phyloP scores from a whole-genome alignment of 306 rosid species.

The Amphicarpaea edgeworthii region DNA sequence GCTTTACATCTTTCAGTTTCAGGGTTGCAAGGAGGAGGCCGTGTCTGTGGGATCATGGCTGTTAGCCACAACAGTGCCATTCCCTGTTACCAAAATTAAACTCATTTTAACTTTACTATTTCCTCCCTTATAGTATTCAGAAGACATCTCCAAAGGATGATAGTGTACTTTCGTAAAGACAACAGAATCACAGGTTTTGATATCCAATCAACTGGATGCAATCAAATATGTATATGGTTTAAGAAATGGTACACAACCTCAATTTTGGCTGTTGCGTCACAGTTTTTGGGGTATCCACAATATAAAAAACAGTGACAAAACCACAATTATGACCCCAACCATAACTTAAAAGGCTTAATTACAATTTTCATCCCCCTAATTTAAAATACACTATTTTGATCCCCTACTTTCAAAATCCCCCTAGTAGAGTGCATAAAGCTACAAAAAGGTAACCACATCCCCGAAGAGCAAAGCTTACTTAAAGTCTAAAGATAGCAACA shows the following conservation, averaged over 20 bases:
- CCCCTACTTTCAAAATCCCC: too few relatives aligned
- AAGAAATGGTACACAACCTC: not conserved
- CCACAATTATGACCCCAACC: not conserved
- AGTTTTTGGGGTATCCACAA: not conserved
- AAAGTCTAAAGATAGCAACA: not conserved
- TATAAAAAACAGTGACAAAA: too few relatives aligned
- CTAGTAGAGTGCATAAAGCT: too few relatives aligned
- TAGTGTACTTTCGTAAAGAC: too few relatives aligned
- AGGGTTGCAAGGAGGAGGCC: slow-evolving; percentile 62
- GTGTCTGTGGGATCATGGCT: slow-evolving; percentile 63
- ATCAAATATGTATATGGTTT: too few relatives aligned
- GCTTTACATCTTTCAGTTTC: slow-evolving; percentile 48
- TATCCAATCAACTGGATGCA: too few relatives aligned
- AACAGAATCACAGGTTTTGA: too few relatives aligned
- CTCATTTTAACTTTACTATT: not conserved
- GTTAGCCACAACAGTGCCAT: slow-evolving; percentile 63
- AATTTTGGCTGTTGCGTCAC: not conserved
- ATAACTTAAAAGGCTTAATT: too few relatives aligned
- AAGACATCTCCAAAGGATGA: too few relatives aligned
- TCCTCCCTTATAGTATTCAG: too few relatives aligned
- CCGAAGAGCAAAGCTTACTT: not conserved
- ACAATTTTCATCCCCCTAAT: too few relatives aligned
- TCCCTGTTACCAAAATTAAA: slow-evolving; percentile 52
- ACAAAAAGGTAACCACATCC: not conserved
- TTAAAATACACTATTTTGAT: too few relatives aligned